Base-by-base conservation (phyloP, 2,329 filamentous ascomycete genomes). In the Cryphonectria radicalis region DNA sequence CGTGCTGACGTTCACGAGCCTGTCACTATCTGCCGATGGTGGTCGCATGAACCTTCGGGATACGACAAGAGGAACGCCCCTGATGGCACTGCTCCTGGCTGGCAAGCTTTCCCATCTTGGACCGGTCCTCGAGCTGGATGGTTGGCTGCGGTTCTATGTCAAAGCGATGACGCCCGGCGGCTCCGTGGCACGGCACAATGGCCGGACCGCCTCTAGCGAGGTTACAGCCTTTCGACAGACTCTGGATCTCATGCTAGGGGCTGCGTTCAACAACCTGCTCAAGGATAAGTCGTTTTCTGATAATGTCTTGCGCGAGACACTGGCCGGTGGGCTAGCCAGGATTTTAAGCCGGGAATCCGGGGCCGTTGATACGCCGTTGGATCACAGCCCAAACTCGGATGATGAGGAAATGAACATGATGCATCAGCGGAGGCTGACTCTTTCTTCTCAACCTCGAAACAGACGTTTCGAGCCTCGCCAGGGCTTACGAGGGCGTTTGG, bases 61-160 rank as follows among this genome's bases (percentile, higher is more conserved):
- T 1, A 40, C 42, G 1, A 66, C 66, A 6, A 7, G 50, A 3
- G 55, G 64, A 25, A 55, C 32, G 5, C 62, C 70, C 19, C 46
- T 71, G 32, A 65, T 53, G 70, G 62, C 62, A 14, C 28, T 64
- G 3, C 22, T 71, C 19, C 64, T 71, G 50, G 63, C 53, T n/a
- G 70, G 70, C 17, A 53, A 57, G 37, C 57, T 68, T 22, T 35
- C 14, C 22, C 42, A 37, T n/a, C 4, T 19, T 8, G 66, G 60
- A 14, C 17, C 62, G 1, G 28, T 66, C 25, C 42, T 71, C 4
- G 25, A 59, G 53, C 35, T 71, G n/a, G 67, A 69, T n/a, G 35
- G 13, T 14, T 71, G 70, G 70, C 62, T 71, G 60, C 70, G 57
- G 14, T 63, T 71, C 32, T 57, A 8, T 5, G 22, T 69, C 62